Evolutionary conservation across 1,284 basidiomycete genomes (phyloP).

Genomic region (Rhodotorula mucilaginosa): DNA sequence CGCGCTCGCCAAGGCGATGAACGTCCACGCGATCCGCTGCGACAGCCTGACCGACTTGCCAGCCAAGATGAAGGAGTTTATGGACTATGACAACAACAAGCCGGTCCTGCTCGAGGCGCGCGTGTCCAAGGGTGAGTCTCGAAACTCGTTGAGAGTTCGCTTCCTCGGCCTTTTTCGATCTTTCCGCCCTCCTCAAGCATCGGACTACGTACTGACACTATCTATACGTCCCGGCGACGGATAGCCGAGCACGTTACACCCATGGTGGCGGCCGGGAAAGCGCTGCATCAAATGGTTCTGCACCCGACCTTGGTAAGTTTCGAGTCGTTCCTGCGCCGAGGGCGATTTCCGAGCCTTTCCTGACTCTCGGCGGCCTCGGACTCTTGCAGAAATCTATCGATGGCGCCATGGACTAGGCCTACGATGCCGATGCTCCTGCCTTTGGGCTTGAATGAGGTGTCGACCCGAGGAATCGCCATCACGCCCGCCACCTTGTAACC

Average conservation of each 20-base stretch:
- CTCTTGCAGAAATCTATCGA: no score
- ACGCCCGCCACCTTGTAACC: no score
- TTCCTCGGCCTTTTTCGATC: neutral
- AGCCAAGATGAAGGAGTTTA: conserved; percentile 95
- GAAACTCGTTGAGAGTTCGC: neutral
- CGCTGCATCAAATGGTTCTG: conserved; percentile 77
- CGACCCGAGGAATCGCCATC: no score
- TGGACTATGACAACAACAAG: conserved; percentile 83
- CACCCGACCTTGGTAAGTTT: conserved; percentile 21
- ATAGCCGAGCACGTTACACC: no score
- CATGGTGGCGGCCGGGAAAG: conserved; percentile 51
- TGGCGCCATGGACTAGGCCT: no score
- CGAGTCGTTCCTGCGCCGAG: no score
- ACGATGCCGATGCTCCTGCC: no score
- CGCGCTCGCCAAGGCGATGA: conserved; percentile 81
- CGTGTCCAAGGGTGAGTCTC: conserved; percentile 59
- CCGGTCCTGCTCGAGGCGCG: conserved; percentile 89
- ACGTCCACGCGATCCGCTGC: conserved; percentile 83
- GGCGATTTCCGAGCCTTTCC: no score
- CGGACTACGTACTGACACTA: neutral
- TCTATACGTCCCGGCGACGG: no score
- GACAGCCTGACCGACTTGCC: conserved; percentile 71
- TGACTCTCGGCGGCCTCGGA: no score
- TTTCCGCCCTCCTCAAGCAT: neutral
- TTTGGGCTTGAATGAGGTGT: no score